Conservation (phyloP, 192 early-diverging fungal species). For the Backusella macrospora region DNA sequence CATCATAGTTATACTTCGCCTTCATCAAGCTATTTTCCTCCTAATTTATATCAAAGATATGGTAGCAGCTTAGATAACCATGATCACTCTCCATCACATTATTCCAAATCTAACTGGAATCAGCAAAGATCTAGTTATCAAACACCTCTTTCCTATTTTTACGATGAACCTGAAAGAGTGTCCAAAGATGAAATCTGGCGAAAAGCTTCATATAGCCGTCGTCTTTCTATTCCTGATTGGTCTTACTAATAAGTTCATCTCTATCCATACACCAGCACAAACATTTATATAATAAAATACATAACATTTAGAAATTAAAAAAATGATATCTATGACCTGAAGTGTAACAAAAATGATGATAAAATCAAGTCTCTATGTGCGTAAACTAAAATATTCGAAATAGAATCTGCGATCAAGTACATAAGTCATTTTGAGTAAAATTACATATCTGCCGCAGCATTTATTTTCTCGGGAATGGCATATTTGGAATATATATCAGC, state of each 20-base stretch:
- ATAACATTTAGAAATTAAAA: no score
- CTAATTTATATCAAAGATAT: background rate
- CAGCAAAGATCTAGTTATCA: slow-evolving; percentile 1
- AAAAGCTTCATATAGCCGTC: background rate
- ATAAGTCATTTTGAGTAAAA: slow-evolving; percentile 41
- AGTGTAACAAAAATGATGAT: no score
- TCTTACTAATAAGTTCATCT: background rate
- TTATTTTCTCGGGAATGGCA: no score
- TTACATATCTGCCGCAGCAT: no score
- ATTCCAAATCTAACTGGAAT: background rate
- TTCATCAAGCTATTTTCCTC: slow-evolving; percentile 1
- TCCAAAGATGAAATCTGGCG: background rate
- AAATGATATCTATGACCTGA: no score
- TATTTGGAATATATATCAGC: no score
- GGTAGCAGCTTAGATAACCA: background rate
- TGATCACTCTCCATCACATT: background rate
- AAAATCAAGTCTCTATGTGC: no score
- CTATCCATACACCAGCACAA: no score
- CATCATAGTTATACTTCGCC: slow-evolving; percentile 1
- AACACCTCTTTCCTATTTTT: background rate
- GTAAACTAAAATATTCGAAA: no score
- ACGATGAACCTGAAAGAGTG: background rate
- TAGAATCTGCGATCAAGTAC: no score
- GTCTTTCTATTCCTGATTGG: background rate
- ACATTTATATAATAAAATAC: no score